Percentiles rank a stretch among this genome's conserved stretches.
These are phyloP conservation scores for Tillandsia fasciculata DNA, from an alignment of 176 grass and related monocot species.

Conservation along the genomic window DNA sequence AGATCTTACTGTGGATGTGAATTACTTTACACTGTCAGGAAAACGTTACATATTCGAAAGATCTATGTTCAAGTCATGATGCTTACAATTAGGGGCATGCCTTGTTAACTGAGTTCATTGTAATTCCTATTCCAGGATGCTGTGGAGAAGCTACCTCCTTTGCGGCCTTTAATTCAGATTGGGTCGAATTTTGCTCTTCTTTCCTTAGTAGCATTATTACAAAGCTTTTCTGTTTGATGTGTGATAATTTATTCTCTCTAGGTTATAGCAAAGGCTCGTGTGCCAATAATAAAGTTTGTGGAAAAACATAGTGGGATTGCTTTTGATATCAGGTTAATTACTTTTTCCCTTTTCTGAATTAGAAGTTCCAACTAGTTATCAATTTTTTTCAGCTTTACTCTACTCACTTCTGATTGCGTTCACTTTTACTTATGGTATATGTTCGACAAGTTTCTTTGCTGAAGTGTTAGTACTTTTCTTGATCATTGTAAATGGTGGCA, in stretches of 20 bases:
- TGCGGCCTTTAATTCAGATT: conserved; percentile 32
- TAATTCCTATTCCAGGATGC: conserved; percentile 43
- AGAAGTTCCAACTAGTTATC: neutral
- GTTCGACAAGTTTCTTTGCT: too few relatives aligned
- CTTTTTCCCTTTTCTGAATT: conserved; percentile 7
- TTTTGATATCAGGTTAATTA: conserved; percentile 84
- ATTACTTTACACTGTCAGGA: neutral
- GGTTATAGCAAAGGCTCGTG: conserved; percentile 98
- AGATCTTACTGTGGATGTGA: neutral
- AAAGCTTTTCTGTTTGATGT: neutral
- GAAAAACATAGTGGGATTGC: conserved; percentile 78
- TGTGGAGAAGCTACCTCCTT: conserved; percentile 76
- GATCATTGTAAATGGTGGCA: too few relatives aligned
- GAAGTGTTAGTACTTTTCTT: too few relatives aligned
- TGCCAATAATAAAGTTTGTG: conserved; percentile 93
- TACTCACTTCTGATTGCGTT: neutral
- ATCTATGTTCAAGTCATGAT: neutral
- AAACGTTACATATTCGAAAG: too few relatives aligned
- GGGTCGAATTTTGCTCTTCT: neutral
- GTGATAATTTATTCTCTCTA: conserved; percentile 23
- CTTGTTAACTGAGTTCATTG: conserved; percentile 2
- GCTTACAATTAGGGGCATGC: neutral
- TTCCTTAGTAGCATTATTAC: neutral
- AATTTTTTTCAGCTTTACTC: neutral
- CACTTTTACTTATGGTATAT: neutral